Evolutionary conservation across 148 eudicot species (phyloP), one percentile per base, ranked within the genome.

Genomic region (Amaranthus palmeri): DNA sequence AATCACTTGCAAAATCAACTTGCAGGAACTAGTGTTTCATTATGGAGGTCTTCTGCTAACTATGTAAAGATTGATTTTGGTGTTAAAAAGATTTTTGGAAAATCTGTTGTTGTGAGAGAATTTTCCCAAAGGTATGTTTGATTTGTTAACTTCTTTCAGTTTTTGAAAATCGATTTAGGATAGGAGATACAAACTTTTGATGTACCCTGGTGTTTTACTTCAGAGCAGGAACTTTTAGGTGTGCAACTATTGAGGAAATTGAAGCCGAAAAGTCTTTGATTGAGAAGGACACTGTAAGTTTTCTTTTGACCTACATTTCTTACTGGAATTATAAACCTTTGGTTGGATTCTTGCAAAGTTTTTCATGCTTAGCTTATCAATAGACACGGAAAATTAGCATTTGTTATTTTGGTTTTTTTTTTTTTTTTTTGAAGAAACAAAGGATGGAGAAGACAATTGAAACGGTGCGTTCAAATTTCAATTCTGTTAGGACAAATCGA

Each of bases 361-460:
- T 17, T 67, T 53, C 59, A 42, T 61, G 56, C 49, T 64, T 68
- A 45, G 15, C 48, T 14, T 25, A 25, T 25, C 36, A 25, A 25
- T 25, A 51, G 56, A 56, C 43, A 52, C 59, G n/a, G 48, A 8
- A 52, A 17, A 48, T 45, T 65, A 48, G 56, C 11, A 52, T 55
- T 70, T 54, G 71, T 54, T 45, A 52, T 54, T 80, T 44, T n/a
- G n/a, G n/a, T n/a, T n/a, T n/a, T n/a, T n/a, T n/a, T n/a, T n/a
- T n/a, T n/a, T n/a, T n/a, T 76, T 7, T 59, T n/a, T 72, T 1
- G 5, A 66, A 95, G 98, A 95, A 85, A 87, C 88, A 87, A 85
- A 95, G 86, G 86, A 95, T 95, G 98, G 98, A 91, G 77, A 95
- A 89, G 93, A 82, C 97, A 60, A 82, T 95, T 74, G 98, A 91